Evolutionary conservation across 306 rosid genomes (phyloP).

Genomic region (Cicer bijugum): DNA sequence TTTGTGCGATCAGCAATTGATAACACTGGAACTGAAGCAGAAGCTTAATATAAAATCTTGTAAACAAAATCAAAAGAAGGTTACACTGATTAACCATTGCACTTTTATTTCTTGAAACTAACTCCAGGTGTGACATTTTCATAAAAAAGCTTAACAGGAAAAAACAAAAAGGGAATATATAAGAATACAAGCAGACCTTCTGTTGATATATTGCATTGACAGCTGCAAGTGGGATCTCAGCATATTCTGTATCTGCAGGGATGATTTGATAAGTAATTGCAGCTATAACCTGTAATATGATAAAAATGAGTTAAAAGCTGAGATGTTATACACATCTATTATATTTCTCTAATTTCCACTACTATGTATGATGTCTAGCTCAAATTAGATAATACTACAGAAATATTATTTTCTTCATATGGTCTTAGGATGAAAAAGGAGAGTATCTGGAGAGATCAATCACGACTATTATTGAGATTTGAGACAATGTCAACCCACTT

Average conservation of each 20-base stretch:
- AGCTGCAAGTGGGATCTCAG: slow-evolving; percentile 93
- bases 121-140: slow-evolving; percentile 4
- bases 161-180: not conserved
- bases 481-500: not conserved
- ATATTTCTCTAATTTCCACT: slow-evolving; percentile 7
- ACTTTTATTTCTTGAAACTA: slow-evolving; percentile 35
- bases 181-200: slow-evolving; percentile 59
- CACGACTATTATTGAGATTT: not conserved
- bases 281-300: slow-evolving; percentile 68
- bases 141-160: too few relatives aligned
- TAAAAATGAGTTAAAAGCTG: not conserved
- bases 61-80: slow-evolving; percentile 2
- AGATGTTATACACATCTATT: not conserved
- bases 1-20: too few relatives aligned
- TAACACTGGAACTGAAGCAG: not conserved
- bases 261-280: slow-evolving; percentile 86
- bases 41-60: slow-evolving; percentile 2
- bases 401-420: not conserved
- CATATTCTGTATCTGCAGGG: slow-evolving; percentile 86
- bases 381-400: not conserved
- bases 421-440: slow-evolving; percentile 34
- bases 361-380: slow-evolving; percentile 20
- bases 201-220: slow-evolving; percentile 65
- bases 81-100: not conserved
- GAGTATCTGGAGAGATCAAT: slow-evolving; percentile 9